phyloP scores from a whole-genome alignment of 306 rosid genomes.

The Quercus glauca region DNA sequence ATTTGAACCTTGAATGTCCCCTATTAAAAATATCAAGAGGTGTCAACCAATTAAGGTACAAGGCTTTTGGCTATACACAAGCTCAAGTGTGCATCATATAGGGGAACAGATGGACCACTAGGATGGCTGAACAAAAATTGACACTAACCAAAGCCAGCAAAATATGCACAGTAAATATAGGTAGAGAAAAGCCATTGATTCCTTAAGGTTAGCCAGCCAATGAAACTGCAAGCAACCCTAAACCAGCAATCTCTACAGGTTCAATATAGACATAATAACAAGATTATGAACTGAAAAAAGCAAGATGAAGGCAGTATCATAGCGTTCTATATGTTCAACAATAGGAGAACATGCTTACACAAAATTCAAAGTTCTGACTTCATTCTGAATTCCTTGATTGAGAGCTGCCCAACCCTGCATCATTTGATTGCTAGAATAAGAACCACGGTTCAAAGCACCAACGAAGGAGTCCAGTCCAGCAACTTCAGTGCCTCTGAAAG shows the following conservation, averaged over 20 bases:
- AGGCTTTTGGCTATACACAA: no score
- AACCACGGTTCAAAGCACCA: constrained; percentile 36
- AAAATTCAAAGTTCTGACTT: constrained; percentile 44
- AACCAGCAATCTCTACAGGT: constrained; percentile 72
- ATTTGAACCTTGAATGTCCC: no score
- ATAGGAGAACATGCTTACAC: constrained; percentile 39
- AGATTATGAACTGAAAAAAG: constrained; percentile 67
- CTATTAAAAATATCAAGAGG: rapidly evolving
- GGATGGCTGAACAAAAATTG: neutral
- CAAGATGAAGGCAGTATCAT: constrained; percentile 81
- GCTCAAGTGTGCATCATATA: neutral
- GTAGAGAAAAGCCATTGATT: neutral
- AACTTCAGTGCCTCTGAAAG: constrained; percentile 70
- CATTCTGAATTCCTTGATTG: constrained; percentile 63
- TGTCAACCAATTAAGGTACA: rapidly evolving
- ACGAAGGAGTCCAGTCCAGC: constrained; percentile 43
- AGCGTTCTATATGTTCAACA: constrained; percentile 38
- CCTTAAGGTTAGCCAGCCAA: constrained; percentile 39
- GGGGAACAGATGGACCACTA: neutral
- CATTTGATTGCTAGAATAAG: constrained; percentile 19
- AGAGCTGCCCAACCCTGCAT: neutral
- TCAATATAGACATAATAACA: constrained; percentile 51
- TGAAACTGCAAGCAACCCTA: constrained; percentile 84
- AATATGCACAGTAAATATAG: neutral
- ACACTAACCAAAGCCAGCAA: neutral